These are phyloP conservation scores for Penicillium paxilli DNA, from an alignment of 495 filamentous ascomycete genomes.

Conservation along the genomic window DNA sequence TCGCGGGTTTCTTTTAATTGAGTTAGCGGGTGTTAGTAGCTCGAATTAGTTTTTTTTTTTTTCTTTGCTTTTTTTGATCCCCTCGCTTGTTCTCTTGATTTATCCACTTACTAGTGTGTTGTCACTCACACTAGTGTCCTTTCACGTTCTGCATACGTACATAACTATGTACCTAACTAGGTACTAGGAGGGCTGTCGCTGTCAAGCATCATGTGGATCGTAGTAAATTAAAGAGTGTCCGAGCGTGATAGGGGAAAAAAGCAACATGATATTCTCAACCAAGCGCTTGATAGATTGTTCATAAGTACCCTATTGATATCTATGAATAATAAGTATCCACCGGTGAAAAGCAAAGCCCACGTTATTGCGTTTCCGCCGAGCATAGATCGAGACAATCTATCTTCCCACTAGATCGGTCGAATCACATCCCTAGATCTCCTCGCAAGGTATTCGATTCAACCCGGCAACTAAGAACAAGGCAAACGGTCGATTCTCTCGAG, in stretches of 20 bases:
- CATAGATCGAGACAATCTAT: conserved; percentile 12
- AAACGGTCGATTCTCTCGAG: conserved; percentile 11
- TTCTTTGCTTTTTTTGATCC: no score
- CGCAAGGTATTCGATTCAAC: not conserved
- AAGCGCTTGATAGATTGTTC: conserved; percentile 20
- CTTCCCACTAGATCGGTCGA: conserved; percentile 8
- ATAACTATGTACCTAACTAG: no score
- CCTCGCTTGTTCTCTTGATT: not conserved
- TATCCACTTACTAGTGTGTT: not conserved
- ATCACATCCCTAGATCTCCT: conserved; percentile 4
- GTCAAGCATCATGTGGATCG: no score
- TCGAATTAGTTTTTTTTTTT: not conserved
- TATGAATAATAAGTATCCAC: conserved; percentile 2
- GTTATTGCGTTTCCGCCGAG: not conserved
- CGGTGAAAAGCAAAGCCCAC: not conserved
- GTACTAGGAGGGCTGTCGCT: no score
- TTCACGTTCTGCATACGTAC: no score
- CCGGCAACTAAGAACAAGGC: conserved; percentile 1
- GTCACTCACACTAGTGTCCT: no score
- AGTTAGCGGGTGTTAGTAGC: no score
- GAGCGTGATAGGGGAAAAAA: not conserved
- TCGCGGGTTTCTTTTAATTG: not conserved
- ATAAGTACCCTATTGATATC: not conserved
- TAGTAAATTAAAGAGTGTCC: no score
- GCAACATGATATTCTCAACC: not conserved